Evolutionary conservation across 2,329 filamentous ascomycete species (phyloP), one percentile per base, ranked within the genome.

Genomic region (Alternaria sp.): DNA sequence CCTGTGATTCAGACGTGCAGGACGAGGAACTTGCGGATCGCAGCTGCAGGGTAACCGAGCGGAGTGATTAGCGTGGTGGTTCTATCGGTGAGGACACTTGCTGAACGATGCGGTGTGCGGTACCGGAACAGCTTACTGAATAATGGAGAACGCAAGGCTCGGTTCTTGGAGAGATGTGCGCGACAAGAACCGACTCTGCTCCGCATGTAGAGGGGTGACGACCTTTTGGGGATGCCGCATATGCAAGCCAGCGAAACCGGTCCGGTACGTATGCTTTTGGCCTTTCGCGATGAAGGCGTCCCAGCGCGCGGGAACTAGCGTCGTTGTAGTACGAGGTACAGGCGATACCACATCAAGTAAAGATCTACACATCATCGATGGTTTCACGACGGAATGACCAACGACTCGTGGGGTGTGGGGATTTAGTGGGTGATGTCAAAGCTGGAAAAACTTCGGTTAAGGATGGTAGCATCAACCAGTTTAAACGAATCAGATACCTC

Each of bases 351-450:
- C 36, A 32, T 8, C 28, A 20, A 59, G 67, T 34, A 55, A 57
- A 43, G 65, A 71, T 67, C 53, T 53, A n/a, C 64, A 48, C 22
- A 22, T 43, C 38, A 41, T 48, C 49, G 48, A 49, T 57, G 39
- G 30, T 46, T 30, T 48, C 48, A 57, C 28, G 38, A 38, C 32
- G 36, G 41, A 32, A 51, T 48, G 53, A 51, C 64, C 43, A 55
- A 59, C 52, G 36, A 53, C 32, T 42, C 51, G 62, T 59, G 54
- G 39, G 46, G 46, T 51, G 57, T 65, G 59, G 59, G 58, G 57
- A 44, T 51, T 28, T 46, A 51, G 52, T 55, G 51, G 43, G 32
- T 57, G 51, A 39, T 26, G 18, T 38, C 48, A 48, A 58, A 46
- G 30, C 32, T 41, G 42, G 28, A 44, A 24, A 46, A 20, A 46